Base-by-base conservation (phyloP, 139 green algal species). In the Chlamydomonas incerta region DNA sequence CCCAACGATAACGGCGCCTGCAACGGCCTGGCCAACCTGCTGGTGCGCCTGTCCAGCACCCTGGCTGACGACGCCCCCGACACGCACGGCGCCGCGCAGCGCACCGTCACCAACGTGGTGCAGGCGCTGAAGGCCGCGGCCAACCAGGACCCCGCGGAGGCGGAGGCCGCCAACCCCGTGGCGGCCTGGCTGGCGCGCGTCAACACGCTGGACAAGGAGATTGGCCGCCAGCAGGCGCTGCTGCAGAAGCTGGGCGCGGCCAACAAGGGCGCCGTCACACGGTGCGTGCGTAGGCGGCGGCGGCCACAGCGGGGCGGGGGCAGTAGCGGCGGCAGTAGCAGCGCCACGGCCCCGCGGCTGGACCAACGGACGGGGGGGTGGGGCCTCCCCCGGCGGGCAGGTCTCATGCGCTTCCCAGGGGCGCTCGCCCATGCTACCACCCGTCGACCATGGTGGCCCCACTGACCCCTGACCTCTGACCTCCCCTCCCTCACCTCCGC, bases 131-230 rank as follows among this genome's bases (percentile, higher is more conserved):
- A 92, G 72, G 33, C 31, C 3, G 72, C 58, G 15, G 87, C 72
- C 5, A 24, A n/a, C 3, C 34, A 73, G 52, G 81, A 24, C 41
- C 23, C 23, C 9, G 65, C 79, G 23, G 87, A 68, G 63, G 60
- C n/a, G 29, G 35, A 76, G 1, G 74, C 57, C 10, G 69, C 69
- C 17, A 83, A 73, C 29, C 69, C 71, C 6, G 62, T 69, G 18
- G 81, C 74, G 1, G 55, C 62, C 23, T 89, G 80, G 85, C 75
- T 90, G 11, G 66, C 17, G 65, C 82, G 80, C 17, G 76, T 93
- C 31, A 34, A 57, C 17, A n/a, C 33, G 1, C 63, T 92, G 17
- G 90, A 93, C 28, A 76, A 86, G 58, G 86, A 92, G 57, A 90
- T 90, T 23, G 29, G 28, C 41, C 80, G 87, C 60, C 82, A 90